phyloP scores from a whole-genome alignment of 306 rosid genomes.

The Quercus aquifolioides region DNA sequence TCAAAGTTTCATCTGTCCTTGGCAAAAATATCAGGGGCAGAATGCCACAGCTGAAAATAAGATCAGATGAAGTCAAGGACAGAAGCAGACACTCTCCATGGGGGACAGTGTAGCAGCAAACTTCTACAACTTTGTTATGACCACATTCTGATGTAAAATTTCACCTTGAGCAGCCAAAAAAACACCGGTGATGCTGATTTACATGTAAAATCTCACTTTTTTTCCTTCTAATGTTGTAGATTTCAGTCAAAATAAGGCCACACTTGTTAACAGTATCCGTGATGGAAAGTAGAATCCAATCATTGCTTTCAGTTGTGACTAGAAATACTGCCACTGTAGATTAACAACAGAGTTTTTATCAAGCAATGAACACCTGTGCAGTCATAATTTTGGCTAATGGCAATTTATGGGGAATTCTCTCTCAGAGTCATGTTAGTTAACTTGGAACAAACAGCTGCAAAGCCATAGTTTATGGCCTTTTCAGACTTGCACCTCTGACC shows the following conservation, averaged over 20 bases:
- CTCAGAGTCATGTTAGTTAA: neutral
- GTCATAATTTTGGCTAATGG: neutral
- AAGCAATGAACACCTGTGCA: neutral
- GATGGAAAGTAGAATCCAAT: neutral
- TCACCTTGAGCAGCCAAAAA: neutral
- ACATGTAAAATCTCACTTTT: neutral
- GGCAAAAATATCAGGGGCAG: neutral
- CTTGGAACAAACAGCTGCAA: neutral
- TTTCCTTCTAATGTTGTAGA: neutral
- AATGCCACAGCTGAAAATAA: neutral
- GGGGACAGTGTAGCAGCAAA: too few species aligned
- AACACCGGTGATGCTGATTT: neutral
- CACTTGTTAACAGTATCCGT: neutral
- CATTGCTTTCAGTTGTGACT: neutral
- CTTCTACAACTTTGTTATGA: neutral
- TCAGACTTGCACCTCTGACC: neutral
- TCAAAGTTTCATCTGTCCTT: neutral
- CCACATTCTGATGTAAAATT: neutral
- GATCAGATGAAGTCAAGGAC: neutral
- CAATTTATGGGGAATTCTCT: neutral
- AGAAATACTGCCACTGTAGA: neutral
- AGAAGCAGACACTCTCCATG: neutral
- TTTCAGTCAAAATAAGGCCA: neutral
- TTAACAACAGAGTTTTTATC: neutral
- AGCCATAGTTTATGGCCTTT: neutral